Evolutionary conservation across 352 stramenopile species (phyloP), one percentile per base, ranked within the genome.

Genomic region (Globisporangium ultimum): DNA sequence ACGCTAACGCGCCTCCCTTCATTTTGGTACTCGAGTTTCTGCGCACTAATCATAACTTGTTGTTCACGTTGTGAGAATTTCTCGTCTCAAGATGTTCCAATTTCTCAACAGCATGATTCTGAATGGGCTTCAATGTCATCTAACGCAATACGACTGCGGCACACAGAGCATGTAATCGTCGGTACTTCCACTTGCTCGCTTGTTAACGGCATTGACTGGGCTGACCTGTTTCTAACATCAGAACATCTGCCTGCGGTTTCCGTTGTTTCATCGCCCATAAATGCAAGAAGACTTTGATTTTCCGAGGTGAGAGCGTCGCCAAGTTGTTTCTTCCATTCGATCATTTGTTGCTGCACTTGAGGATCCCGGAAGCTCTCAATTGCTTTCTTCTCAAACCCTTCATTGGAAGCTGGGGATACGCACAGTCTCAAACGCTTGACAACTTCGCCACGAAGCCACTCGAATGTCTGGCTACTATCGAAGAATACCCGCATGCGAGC

Each of bases 161-260:
- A 84, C 18, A 80, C 66, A 0, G 69, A 79, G 60, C 74, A 84
- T 46, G 64, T 50, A 3, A 79, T 69, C 32, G 47, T 41, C 43
- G 36, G 32, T 14, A 11, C 28, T 36, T 36, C 51, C 9, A 0
- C 11, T 28, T 28, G 18, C 63, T 48, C 63, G 57, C 20, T 66
- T 49, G 24, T 63, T 56, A 21, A 20, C 2, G 8, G 43, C 24
- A 71, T 34, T 2, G 42, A 59, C 2, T 64, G 57, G 18, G 65
- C 15, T 20, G 43, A 6, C 34, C 61, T 48, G 48, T 36, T 36
- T 5, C 9, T 36, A 2, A 10, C 28, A 5, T 10, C 28, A 36
- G 28, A 36, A 10, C 7, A 9, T 5, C 9, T 36, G 28, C 28
- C 28, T 36, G 3, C 28, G 8, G 9, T 5, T 36, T 36, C 0